phyloP scores from a whole-genome alignment of 768 basidiomycete species.

The Lanmaoa rubissima region DNA sequence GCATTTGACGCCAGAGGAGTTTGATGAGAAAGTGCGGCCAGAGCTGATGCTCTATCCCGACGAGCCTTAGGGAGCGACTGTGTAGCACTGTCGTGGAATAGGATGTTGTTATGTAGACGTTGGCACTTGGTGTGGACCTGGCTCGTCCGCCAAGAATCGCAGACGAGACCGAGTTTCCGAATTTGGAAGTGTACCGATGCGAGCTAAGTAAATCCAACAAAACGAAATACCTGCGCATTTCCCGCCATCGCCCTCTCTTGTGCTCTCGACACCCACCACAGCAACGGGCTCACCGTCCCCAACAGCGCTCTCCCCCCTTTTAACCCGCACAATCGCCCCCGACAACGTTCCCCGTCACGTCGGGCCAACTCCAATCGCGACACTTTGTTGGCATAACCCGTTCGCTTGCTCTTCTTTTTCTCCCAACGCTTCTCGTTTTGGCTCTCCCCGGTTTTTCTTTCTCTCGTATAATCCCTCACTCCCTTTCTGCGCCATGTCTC shows the following conservation, averaged over 20 bases:
- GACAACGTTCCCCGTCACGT: neutral
- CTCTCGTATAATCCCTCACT: neutral
- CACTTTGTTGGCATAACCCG: neutral
- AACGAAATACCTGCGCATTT: conserved; percentile 35
- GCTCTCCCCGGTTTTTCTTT: conserved; percentile 2
- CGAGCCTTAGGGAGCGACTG: conserved; percentile 33
- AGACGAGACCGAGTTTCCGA: conserved; percentile 24
- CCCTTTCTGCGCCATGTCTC: conserved; percentile 53
- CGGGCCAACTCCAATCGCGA: neutral
- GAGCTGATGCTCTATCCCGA: conserved; percentile 87
- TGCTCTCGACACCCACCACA: conserved; percentile 20
- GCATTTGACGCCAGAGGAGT: conserved; percentile 84
- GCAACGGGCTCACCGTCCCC: conserved; percentile 14
- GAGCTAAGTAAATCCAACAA: conserved; percentile 33
- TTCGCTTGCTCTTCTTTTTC: neutral
- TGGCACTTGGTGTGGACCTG: neutral
- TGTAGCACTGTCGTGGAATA: neutral
- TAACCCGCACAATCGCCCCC: neutral
- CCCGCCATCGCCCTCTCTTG: conserved; percentile 31
- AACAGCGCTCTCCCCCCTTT: neutral
- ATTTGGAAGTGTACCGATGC: conserved; percentile 34
- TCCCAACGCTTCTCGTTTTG: neutral
- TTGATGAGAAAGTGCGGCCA: conserved; percentile 90
- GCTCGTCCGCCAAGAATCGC: conserved; percentile 29
- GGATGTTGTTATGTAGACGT: neutral